phyloP scores from a whole-genome alignment of 1,139 yeast genomes.

The Candida sojae region DNA sequence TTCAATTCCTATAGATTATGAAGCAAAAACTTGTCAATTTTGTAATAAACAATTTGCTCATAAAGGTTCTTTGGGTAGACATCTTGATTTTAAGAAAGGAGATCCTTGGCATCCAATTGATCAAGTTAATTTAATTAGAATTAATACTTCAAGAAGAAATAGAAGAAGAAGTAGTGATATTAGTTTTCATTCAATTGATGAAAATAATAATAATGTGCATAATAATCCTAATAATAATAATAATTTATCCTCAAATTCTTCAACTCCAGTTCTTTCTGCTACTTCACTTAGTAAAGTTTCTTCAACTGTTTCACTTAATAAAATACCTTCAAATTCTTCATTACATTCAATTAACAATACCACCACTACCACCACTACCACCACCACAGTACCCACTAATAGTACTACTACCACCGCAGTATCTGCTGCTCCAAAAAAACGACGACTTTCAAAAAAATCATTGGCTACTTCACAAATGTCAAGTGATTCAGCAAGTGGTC shows the following conservation, averaged over 20 bases:
- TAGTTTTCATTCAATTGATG: conserved; percentile 1
- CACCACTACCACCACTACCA: background rate
- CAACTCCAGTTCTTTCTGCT: background rate
- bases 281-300: background rate
- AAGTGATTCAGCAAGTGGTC: conserved; percentile 14
- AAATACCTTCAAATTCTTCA: conserved; percentile 1
- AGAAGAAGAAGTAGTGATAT: conserved; percentile 15
- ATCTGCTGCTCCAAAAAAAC: conserved; percentile 3
- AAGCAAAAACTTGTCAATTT: conserved; percentile 16
- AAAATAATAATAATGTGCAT: background rate
- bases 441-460: conserved; percentile 16
- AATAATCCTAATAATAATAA: background rate
- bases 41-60: conserved; percentile 20
- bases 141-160: conserved; percentile 14
- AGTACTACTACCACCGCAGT: background rate
- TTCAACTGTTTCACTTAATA: background rate
- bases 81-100: conserved; percentile 22
- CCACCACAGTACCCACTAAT: background rate
- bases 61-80: conserved; percentile 20
- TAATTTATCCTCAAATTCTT: background rate
- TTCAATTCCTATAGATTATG: background rate
- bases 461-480: conserved; percentile 17
- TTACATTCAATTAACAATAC: background rate
- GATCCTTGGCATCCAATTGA: conserved; percentile 20
- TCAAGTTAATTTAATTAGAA: conserved; percentile 16